Conservation (phyloP, 768 basidiomycete species). For the Xerocomellus intermedius region DNA sequence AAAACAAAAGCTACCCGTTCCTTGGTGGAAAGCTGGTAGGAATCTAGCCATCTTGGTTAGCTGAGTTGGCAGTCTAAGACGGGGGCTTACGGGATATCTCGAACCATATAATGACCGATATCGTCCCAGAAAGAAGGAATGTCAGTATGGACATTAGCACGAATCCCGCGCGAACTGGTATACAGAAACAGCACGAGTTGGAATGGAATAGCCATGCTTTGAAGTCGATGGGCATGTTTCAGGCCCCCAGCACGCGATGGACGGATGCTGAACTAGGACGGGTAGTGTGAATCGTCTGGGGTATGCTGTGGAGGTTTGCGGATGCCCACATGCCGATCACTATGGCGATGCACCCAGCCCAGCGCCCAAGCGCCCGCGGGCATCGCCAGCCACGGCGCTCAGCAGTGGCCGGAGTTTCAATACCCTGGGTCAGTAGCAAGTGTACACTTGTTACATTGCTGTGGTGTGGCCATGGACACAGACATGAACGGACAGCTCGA, state of each 20-base stretch:
- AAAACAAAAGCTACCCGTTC: conserved; percentile 44
- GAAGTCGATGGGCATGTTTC: conserved; percentile 43
- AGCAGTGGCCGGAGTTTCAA: conserved; percentile 21
- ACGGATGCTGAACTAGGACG: not conserved
- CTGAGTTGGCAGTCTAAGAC: not conserved
- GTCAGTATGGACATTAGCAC: conserved; percentile 52
- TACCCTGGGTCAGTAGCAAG: not conserved
- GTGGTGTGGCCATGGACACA: not conserved
- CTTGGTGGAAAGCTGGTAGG: conserved; percentile 30
- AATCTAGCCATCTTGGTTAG: conserved; percentile 29
- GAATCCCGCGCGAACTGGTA: conserved; percentile 63
- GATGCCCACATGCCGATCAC: conserved; percentile 3
- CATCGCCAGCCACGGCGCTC: conserved; percentile 2
- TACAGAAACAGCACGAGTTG: conserved; percentile 58
- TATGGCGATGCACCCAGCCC: conserved; percentile 10
- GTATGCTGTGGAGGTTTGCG: not conserved
- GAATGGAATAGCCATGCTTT: conserved; percentile 47
- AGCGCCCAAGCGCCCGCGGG: not conserved
- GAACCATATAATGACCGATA: conserved; percentile 60
- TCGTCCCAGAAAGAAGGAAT: conserved; percentile 51
- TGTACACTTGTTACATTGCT: conserved; percentile 4
- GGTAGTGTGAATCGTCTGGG: not conserved
- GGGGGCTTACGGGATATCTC: conserved; percentile 52
- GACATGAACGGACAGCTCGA: conserved; percentile 21
- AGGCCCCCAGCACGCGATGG: not conserved